Base-by-base conservation (phyloP, 495 filamentous ascomycete species). In the Neurospora cerealis region DNA sequence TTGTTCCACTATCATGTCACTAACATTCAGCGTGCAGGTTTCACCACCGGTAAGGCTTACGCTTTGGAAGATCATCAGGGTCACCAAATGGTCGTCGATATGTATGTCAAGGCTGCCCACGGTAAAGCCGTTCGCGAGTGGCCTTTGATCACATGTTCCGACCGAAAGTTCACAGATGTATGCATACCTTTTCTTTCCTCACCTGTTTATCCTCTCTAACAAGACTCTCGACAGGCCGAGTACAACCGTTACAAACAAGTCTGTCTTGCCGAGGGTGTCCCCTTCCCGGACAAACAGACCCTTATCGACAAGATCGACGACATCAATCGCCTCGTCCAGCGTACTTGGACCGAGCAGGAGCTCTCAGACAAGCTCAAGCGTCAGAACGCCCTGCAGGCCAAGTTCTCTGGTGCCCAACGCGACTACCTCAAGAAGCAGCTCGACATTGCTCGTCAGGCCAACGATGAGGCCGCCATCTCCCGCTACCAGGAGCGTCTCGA, bases 121-220 rank as follows among this genome's bases (percentile, higher is more conserved):
- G 95, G 95, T 34, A 93, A 93, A 75, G 83, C 92, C 0, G 86
- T 92, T 77, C 90, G 89, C 74, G 89, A 92, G 5, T 95, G 91
- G 82, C 93, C 94, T 5, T 95, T 97, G 80, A 89, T 94, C 78
- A 89, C 88, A 40, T 95, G 93, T 82, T 96, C 93, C 4, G 91
- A 96, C 78, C 87, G 88, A 46, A 78, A 82, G 2, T 89, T 97
- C 80, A 92, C 90, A 10, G 92, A 94, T 82, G 92, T 92, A 84
- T 74, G 85, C 81, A 48, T 34, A 21, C 34, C 41, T 44, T 17
- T 41, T 9, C 39, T 48, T 60, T 5, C 4, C 34, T 41, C 32
- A 13, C 46, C 0, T 19, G 17, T 19, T 1, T 0, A 15, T 19
- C 46, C 13, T 69, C 17, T 11, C 10, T 44, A 54, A 40, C 77